Percentiles rank a stretch among this genome's conserved stretches.
Evolutionary conservation across 352 stramenopile species (phyloP).

Genomic region (Phytophthora chlamydospora): DNA sequence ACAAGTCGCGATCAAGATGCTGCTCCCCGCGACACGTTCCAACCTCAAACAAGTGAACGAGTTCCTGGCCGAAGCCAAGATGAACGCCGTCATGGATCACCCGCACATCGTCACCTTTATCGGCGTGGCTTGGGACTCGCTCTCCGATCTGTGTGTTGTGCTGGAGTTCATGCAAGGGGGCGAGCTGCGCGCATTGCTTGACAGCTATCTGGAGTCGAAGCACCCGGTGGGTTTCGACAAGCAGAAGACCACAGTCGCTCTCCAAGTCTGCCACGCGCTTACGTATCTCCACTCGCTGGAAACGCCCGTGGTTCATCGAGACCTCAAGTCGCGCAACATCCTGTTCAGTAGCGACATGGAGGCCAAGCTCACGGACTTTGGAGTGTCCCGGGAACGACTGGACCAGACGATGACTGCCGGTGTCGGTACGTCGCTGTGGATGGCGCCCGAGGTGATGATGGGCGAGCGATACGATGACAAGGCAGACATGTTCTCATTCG

Average conservation of each 20-base stretch:
- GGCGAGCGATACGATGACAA: slow-evolving; percentile 30
- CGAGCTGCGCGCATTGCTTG: slow-evolving; percentile 38
- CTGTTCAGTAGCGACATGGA: slow-evolving; percentile 32
- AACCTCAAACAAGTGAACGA: slow-evolving; percentile 43
- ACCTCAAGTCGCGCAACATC: slow-evolving; percentile 42
- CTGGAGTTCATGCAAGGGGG: slow-evolving; percentile 48
- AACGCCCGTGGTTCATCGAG: slow-evolving; percentile 34
- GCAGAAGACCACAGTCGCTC: slow-evolving; percentile 38
- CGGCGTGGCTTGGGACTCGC: slow-evolving; percentile 56
- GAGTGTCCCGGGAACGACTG: slow-evolving; percentile 29
- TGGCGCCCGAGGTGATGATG: slow-evolving; percentile 31
- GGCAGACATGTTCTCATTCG: slow-evolving; percentile 32
- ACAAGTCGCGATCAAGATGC: slow-evolving; percentile 57
- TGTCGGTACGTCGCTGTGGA: slow-evolving; percentile 35
- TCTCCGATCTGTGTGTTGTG: slow-evolving; percentile 44
- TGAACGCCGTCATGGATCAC: slow-evolving; percentile 56
- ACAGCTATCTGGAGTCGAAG: slow-evolving; percentile 24
- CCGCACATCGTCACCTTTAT: slow-evolving; percentile 57
- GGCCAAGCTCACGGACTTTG: slow-evolving; percentile 51
- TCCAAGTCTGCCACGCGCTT: slow-evolving; percentile 26
- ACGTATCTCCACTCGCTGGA: slow-evolving; percentile 34
- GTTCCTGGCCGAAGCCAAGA: slow-evolving; percentile 54
- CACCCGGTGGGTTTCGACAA: slow-evolving; percentile 35
- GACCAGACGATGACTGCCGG: slow-evolving; percentile 42
- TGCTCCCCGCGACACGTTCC: slow-evolving; percentile 16